phyloP scores from a whole-genome alignment of 148 eudicot species.

The Fagopyrum tataricum region DNA sequence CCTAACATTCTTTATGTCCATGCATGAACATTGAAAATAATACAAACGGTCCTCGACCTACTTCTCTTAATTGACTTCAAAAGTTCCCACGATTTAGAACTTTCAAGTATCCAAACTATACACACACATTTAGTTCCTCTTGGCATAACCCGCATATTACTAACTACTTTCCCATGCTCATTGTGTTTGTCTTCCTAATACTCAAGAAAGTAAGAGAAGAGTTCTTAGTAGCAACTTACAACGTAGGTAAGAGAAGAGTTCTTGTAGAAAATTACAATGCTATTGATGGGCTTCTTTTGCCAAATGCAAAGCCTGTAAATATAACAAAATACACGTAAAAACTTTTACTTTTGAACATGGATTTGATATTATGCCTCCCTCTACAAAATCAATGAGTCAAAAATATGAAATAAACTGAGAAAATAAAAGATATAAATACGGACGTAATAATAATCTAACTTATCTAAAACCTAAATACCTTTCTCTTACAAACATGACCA shows the following conservation, averaged over 20 bases:
- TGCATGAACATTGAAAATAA: no score
- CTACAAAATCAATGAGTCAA: background rate
- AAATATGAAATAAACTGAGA: background rate
- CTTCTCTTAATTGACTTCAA: no score
- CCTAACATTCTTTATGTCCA: no score
- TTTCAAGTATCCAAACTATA: no score
- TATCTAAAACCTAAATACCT: background rate
- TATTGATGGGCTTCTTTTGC: slow-evolving; percentile 79
- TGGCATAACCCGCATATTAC: no score
- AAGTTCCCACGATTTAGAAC: no score
- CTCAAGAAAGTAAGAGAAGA: slow-evolving; percentile 40
- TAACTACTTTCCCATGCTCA: slow-evolving; percentile 34
- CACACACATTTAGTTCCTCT: no score
- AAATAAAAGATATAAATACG: background rate
- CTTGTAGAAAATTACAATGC: slow-evolving; percentile 57
- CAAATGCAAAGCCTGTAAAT: slow-evolving; percentile 55
- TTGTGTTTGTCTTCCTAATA: slow-evolving; percentile 25
- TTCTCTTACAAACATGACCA: background rate
- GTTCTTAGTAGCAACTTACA: no score
- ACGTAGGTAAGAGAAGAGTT: no score
- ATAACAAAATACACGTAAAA: background rate
- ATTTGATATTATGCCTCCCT: background rate
- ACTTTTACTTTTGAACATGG: background rate
- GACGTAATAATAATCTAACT: background rate
- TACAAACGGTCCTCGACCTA: no score